Evolutionary conservation across 192 early-diverging fungal species (phyloP).

Genomic region (Rhizophagus prolifer): DNA sequence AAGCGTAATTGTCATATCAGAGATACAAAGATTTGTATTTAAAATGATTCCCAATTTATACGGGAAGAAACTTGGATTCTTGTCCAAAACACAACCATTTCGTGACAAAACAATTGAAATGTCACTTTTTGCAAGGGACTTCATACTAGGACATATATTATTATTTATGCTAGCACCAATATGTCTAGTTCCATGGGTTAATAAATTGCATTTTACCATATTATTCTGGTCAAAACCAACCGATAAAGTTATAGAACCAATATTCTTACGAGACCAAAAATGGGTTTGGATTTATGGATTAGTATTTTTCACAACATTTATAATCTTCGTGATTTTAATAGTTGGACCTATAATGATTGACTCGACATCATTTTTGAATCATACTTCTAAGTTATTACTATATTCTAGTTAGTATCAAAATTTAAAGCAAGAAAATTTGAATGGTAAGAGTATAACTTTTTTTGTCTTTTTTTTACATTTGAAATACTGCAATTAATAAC

Average conservation of each 20-base stretch:
- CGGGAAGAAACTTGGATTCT: constrained; percentile 64
- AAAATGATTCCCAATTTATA: constrained; percentile 70
- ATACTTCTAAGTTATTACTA: too few relatives aligned
- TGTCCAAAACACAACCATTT: constrained; percentile 66
- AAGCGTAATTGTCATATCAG: constrained; percentile 63
- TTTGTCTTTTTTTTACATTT: too few relatives aligned
- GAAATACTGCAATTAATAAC: too few relatives aligned
- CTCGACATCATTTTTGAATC: too few relatives aligned
- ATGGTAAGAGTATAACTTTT: too few relatives aligned
- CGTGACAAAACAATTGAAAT: constrained; percentile 84
- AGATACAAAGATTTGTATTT: constrained; percentile 69
- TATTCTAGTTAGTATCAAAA: too few relatives aligned
- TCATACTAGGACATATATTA: constrained; percentile 74
- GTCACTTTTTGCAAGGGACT: constrained; percentile 76
- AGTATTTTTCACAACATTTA: constrained; percentile 61
- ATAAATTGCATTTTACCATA: constrained; percentile 76
- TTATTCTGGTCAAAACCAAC: constrained; percentile 82
- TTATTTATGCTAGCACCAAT: constrained; percentile 73
- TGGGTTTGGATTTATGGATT: constrained; percentile 67
- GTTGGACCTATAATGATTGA: constrained; percentile 56
- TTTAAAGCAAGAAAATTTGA: too few relatives aligned
- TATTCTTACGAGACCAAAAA: constrained; percentile 67
- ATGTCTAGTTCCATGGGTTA: constrained; percentile 70
- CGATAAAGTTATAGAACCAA: constrained; percentile 74
- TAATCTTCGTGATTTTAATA: constrained; percentile 65